These are phyloP conservation scores for Penicillium concentricum DNA, from an alignment of 2,329 filamentous ascomycete species.

Conservation along the genomic window DNA sequence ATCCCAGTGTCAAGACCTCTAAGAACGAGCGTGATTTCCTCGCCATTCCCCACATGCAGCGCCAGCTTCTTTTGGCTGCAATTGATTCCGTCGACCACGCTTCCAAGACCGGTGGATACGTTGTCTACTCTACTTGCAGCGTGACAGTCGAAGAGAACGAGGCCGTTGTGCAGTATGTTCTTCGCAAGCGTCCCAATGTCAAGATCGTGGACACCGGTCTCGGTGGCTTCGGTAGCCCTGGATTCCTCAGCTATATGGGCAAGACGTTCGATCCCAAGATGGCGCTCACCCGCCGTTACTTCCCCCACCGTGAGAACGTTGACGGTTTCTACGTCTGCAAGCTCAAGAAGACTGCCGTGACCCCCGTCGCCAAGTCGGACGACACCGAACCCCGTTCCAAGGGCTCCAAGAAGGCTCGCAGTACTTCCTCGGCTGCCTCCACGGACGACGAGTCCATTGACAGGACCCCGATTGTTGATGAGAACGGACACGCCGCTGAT, in stretches of 20 bases:
- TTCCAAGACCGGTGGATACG: slow-evolving; percentile 88
- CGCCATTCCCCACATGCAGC: slow-evolving; percentile 87
- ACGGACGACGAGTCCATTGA: slow-evolving; percentile 56
- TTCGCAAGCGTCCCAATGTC: slow-evolving; percentile 89
- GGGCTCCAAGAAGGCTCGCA: slow-evolving; percentile 17
- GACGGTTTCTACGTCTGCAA: slow-evolving; percentile 99
- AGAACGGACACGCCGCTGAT: slow-evolving; percentile 31
- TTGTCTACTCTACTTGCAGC: slow-evolving; percentile 95
- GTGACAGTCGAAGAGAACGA: slow-evolving; percentile 95
- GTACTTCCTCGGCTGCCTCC: slow-evolving; percentile 23
- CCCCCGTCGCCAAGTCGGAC: slow-evolving; percentile 48
- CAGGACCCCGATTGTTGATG: slow-evolving; percentile 63
- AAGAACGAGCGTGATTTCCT: slow-evolving; percentile 96
- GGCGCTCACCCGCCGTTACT: slow-evolving; percentile 80
- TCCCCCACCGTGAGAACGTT: slow-evolving; percentile 89
- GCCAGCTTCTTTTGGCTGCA: slow-evolving; percentile 86
- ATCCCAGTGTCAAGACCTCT: slow-evolving; percentile 95
- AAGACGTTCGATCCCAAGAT: slow-evolving; percentile 88
- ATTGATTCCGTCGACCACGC: slow-evolving; percentile 93
- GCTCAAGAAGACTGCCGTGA: slow-evolving; percentile 86
- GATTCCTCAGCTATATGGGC: slow-evolving; percentile 85
- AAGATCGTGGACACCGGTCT: slow-evolving; percentile 89
- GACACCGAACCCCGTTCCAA: slow-evolving; percentile 27
- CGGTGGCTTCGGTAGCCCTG: slow-evolving; percentile 79
- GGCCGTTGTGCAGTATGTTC: slow-evolving; percentile 87